Evolutionary conservation across 2,329 filamentous ascomycete genomes (phyloP), one percentile per base, ranked within the genome.

Genomic region (Fusarium protoensiforme): DNA sequence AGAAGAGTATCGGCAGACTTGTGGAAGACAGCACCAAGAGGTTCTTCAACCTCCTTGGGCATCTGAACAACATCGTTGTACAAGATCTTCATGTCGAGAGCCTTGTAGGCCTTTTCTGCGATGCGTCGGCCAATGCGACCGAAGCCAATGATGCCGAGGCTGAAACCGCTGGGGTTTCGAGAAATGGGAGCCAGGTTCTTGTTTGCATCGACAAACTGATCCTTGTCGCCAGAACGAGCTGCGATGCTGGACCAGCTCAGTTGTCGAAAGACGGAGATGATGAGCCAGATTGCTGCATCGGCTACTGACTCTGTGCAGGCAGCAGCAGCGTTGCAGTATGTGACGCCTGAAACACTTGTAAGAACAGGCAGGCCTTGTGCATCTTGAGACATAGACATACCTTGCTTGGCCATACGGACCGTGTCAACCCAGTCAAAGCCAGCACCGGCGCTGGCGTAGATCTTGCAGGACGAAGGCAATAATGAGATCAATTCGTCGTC

Each of bases 401-500:
- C 76, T 72, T 69, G 67, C 46, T 68, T 75, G 16, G 76, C 76
- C 16, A 78, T 64, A 7, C 66, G 31, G 11, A 48, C 71, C 16
- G 76, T 78, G 20, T 78, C 76, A 58, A 78, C 76, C 76, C 76
- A 78, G 48, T 78, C 76, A n/a, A 78, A 78, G 1, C 76, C 76
- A 7, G 76, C 76, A 3, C 76, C 76, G 2, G 76, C 76, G 20
- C 76, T 78, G 27, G 76, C 76, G 56, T 72, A 78, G 27, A 78
- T 68, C 64, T 78, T 78, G 56, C 76, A 78, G 0, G 76, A 78
- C 0, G 69, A 20, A 0, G 76, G 76, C 18, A 78, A 27, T 1
- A 78, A 57, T 0, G 73, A 74, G 2, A 76, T 69, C 64, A 78
- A 24, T n/a, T 78, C 76, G 1, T 78, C 71, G 35, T 78, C 76